Conservation (phyloP, 228 moss, liverwort and hornwort species). For the Sphagnum magellanicum region DNA sequence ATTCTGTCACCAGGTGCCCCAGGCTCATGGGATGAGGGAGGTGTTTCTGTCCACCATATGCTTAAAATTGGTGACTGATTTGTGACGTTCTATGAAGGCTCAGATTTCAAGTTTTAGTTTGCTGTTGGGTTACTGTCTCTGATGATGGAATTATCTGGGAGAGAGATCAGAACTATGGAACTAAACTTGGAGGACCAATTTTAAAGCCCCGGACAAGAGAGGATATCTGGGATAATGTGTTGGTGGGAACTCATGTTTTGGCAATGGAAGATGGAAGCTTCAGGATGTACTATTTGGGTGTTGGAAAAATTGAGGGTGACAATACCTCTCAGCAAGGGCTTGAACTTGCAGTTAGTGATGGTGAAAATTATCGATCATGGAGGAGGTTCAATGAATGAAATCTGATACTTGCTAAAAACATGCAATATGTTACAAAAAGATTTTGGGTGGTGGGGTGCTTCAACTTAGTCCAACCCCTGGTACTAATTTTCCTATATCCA, state of each 20-base stretch:
- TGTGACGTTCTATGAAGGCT: slow-evolving; percentile 54
- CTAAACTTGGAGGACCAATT: slow-evolving; percentile 45
- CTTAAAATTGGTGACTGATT: slow-evolving; percentile 26
- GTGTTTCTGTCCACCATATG: slow-evolving; percentile 53
- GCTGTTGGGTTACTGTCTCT: slow-evolving; percentile 35
- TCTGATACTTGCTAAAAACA: too few species aligned
- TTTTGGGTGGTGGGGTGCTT: too few species aligned
- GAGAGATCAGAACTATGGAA: slow-evolving; percentile 28
- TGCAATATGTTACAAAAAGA: too few species aligned
- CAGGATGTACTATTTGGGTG: slow-evolving; percentile 47
- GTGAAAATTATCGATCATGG: slow-evolving; percentile 43
- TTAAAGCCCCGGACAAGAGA: slow-evolving; percentile 28
- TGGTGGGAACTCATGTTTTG: slow-evolving; percentile 45
- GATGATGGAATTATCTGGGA: slow-evolving; percentile 40
- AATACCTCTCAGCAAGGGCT: slow-evolving; percentile 30
- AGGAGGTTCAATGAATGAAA: slow-evolving; percentile 31
- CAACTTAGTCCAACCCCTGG: too few species aligned
- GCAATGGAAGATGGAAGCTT: slow-evolving; percentile 43
- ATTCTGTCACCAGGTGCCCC: slow-evolving; percentile 27
- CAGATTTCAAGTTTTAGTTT: slow-evolving; percentile 23
- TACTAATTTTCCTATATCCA: too few species aligned
- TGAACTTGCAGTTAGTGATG: slow-evolving; percentile 43
- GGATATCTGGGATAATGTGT: slow-evolving; percentile 47
- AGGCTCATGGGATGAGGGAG: slow-evolving; percentile 51
- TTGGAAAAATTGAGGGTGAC: slow-evolving; percentile 41